These are phyloP conservation scores for Phaeoacremonium minimum DNA, from an alignment of 2,329 filamentous ascomycete species.

Conservation along the genomic window DNA sequence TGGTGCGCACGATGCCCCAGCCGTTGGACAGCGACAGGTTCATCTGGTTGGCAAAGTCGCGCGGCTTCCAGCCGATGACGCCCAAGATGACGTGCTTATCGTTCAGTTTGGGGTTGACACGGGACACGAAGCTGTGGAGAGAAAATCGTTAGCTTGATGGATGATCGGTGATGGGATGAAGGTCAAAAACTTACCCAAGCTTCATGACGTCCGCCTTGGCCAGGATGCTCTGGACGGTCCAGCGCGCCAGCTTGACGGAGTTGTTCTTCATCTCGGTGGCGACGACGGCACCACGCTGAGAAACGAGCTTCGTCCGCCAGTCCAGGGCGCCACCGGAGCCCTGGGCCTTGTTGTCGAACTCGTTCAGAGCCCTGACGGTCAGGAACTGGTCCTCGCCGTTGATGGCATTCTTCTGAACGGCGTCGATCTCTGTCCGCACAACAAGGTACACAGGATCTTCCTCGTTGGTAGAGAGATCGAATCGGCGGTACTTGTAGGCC, in stretches of 20 bases:
- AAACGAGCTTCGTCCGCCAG: slow-evolving; percentile 93
- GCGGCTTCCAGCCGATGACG: slow-evolving; percentile 95
- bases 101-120: slow-evolving; percentile 85
- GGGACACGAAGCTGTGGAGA: slow-evolving; percentile 77
- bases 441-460: slow-evolving; percentile 91
- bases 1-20: slow-evolving; percentile 98
- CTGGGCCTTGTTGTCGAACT: slow-evolving; percentile 97
- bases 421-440: slow-evolving; percentile 92
- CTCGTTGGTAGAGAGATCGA: slow-evolving; percentile 91
- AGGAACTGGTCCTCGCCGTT: slow-evolving; percentile 88
- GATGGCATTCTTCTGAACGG: slow-evolving; percentile 91
- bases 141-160: slow-evolving; percentile 19
- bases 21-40: slow-evolving; percentile 95
- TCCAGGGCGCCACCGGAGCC: slow-evolving; percentile 92
- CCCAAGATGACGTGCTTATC: slow-evolving; percentile 94
- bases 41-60: slow-evolving; percentile 97
- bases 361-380: slow-evolving; percentile 93
- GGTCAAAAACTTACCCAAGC: slow-evolving; percentile 65
- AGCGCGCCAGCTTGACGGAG: slow-evolving; percentile 95
- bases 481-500: slow-evolving; percentile 96
- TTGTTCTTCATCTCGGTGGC: slow-evolving; percentile 99
- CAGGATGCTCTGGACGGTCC: slow-evolving; percentile 95
- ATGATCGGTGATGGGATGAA: background rate
- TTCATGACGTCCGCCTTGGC: slow-evolving; percentile 99
- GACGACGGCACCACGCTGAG: slow-evolving; percentile 92